Conservation (phyloP, 2,329 filamentous ascomycete genomes). For the Curvularia eragrostidis region DNA sequence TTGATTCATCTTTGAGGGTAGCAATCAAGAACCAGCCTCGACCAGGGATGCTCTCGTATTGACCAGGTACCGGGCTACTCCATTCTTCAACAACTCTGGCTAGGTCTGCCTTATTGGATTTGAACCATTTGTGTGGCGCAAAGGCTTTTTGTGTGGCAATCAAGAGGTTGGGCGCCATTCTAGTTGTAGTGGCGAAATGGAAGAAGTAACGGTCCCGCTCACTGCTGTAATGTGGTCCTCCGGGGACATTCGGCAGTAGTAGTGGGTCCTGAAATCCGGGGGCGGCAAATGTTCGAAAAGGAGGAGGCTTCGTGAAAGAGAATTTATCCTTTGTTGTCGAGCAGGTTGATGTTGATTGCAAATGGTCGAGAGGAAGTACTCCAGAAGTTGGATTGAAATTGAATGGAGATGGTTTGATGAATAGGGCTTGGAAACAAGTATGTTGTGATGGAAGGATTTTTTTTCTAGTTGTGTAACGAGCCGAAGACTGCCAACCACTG, state of each 20-base stretch:
- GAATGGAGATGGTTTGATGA: constrained; percentile 22
- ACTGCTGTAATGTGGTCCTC: constrained; percentile 16
- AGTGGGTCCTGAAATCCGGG: constrained; percentile 12
- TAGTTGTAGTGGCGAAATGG: constrained; percentile 11
- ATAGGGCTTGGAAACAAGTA: constrained; percentile 14
- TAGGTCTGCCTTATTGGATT: constrained; percentile 49
- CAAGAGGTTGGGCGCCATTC: constrained; percentile 60
- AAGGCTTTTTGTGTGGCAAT: constrained; percentile 58
- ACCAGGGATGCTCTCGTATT: constrained; percentile 58
- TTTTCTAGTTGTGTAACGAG: constrained; percentile 22
- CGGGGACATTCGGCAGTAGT: constrained; percentile 12
- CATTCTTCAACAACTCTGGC: constrained; percentile 57
- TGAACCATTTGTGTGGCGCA: constrained; percentile 59
- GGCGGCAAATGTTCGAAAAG: constrained; percentile 9
- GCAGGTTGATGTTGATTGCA: constrained; percentile 3
- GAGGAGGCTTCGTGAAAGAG: background rate
- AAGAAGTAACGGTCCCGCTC: constrained; percentile 5
- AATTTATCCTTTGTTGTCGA: constrained; percentile 1
- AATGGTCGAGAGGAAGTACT: constrained; percentile 5
- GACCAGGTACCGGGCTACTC: constrained; percentile 55
- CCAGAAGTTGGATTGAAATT: background rate
- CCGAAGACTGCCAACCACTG: constrained; percentile 32
- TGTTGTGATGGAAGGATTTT: constrained; percentile 10
- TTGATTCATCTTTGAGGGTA: constrained; percentile 45
- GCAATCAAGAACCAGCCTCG: constrained; percentile 59